Percentiles rank a stretch among this genome's conserved stretches.
phyloP scores from a whole-genome alignment of 441 rosid genomes.

The Jatropha podagrica region DNA sequence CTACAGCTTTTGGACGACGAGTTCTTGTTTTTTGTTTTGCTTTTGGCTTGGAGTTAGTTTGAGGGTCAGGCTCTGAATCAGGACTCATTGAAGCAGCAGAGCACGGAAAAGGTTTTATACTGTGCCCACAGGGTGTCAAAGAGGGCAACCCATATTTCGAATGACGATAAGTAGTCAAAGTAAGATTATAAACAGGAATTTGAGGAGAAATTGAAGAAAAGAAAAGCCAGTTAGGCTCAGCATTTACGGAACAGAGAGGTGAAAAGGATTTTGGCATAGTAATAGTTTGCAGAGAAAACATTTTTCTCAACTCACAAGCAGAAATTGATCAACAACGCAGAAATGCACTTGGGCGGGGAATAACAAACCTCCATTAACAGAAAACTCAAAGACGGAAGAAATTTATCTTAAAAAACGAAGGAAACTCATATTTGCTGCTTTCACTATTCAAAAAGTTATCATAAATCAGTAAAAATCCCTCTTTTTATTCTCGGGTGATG shows the following conservation, averaged over 20 bases:
- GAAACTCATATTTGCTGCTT: constrained; percentile 1
- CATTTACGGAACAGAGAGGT: constrained; percentile 20
- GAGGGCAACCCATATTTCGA: not conserved
- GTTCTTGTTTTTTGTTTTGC: constrained; percentile 23
- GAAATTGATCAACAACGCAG: not conserved
- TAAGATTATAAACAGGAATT: not conserved
- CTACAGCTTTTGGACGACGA: constrained; percentile 21
- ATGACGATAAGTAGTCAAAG: not conserved
- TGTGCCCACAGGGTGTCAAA: not conserved
- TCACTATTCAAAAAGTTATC: not conserved
- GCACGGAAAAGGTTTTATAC: constrained; percentile 24
- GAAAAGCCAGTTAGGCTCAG: constrained; percentile 3
- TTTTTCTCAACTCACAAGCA: constrained; percentile 20
- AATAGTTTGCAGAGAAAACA: constrained; percentile 34
- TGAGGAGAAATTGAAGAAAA: constrained; percentile 15
- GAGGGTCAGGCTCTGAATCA: constrained; percentile 40
- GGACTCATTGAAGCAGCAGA: constrained; percentile 45
- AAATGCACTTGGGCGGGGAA: not conserved
- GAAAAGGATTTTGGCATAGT: constrained; percentile 26
- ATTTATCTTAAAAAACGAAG: not conserved
- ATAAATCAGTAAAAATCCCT: not conserved
- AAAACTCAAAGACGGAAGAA: not conserved
- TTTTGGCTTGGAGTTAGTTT: constrained; percentile 27
- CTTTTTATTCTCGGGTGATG: not conserved
- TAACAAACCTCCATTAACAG: not conserved